Evolutionary conservation across 2,329 filamentous ascomycete species (phyloP), one percentile per base, ranked within the genome.

Genomic region (Madurella fahalii): DNA sequence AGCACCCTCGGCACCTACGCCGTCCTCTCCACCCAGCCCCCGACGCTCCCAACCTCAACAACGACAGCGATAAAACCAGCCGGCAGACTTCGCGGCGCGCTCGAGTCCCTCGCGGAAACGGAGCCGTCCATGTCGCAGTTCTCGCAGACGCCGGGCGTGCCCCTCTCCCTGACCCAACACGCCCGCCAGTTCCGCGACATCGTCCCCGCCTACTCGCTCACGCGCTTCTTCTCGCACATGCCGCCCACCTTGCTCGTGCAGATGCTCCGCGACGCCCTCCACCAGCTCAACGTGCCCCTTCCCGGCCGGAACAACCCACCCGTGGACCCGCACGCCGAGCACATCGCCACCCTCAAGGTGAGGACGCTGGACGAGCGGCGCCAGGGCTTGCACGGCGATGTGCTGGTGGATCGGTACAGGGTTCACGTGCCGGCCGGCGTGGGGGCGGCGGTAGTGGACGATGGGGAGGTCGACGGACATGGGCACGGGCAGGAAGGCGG

Each of bases 41-140:
- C 7, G 55, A 66, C 66, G 70, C 69, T 60, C 69, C 68, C 58
- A 61, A 68, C 50, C 8, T 40, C 43, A 48, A 17, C 43, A 52
- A 47, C 7, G 39, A 31, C 31, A 48, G 31, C 34, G 18, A 46
- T 18, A 40, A 48, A 15, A 16, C 31, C 46, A 50, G 4, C 16
- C 40, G 30, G 7, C 43, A 40, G 16, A 32, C 45, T 40, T 50
- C 68, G 67, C 58, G 66, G 65, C 69, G 70, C 51, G 69, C 78
- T 81, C 52, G 83, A 87, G 54, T 78, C 82, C 50, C 82, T 97
- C 1, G 85, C 85, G 47, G 89, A 96, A 25, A 25, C 25, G 63
- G 94, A 97, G 68, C 93, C 93, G 1, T 87, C 87, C 55, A 86
- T 87, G 82, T 82, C 77, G 56, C 94, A 97, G 69, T 97, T 97